A percentile compares a stretch with the other conserved stretches of the same genome.
These are phyloP conservation scores for Cyphellophora attinorum DNA, from an alignment of 2,329 filamentous ascomycete genomes.

Conservation along the genomic window DNA sequence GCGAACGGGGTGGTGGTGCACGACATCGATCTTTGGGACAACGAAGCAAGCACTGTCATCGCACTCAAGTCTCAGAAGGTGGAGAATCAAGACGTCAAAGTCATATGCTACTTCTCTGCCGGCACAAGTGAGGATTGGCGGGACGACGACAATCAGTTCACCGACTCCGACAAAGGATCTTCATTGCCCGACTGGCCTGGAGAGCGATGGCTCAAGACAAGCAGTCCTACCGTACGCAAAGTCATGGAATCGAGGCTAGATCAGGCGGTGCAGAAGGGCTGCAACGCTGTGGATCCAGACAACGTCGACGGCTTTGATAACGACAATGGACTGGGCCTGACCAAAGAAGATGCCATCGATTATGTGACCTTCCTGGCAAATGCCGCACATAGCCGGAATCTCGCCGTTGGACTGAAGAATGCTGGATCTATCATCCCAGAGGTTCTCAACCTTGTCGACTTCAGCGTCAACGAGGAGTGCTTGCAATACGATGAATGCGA, in stretches of 20 bases:
- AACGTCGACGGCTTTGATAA: constrained; percentile 62
- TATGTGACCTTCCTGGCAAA: constrained; percentile 53
- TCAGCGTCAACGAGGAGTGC: constrained; percentile 63
- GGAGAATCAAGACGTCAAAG: constrained; percentile 44
- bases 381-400: constrained; percentile 42
- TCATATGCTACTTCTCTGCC: constrained; percentile 69
- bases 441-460: constrained; percentile 47
- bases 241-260: constrained; percentile 56
- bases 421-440: constrained; percentile 48
- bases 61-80: no score
- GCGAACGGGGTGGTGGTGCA: constrained; percentile 31
- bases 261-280: constrained; percentile 51
- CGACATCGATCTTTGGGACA: constrained; percentile 53
- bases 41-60: constrained; percentile 35
- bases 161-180: constrained; percentile 46
- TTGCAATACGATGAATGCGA: constrained; percentile 51
- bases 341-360: constrained; percentile 44
- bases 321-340: constrained; percentile 53
- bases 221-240: constrained; percentile 46
- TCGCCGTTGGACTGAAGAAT: constrained; percentile 62
- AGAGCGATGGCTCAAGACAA: constrained; percentile 58
- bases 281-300: constrained; percentile 61
- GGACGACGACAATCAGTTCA: constrained; percentile 48
- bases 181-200: constrained; percentile 54
- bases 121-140: constrained; percentile 59